Evolutionary conservation across 306 rosid species (phyloP).

Genomic region (Elaeagnus macrophylla): DNA sequence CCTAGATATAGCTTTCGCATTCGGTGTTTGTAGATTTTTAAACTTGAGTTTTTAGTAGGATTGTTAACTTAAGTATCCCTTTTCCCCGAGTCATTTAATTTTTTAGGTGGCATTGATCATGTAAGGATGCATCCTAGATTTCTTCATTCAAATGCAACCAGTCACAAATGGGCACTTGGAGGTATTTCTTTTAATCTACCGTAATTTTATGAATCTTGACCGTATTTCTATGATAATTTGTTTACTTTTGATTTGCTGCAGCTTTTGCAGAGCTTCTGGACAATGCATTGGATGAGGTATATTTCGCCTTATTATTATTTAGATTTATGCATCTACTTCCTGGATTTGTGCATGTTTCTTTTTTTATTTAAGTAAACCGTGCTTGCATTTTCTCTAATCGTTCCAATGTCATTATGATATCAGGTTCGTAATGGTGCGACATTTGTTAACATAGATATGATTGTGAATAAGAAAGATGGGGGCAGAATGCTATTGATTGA

Average conservation of each 20-base stretch:
- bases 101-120: constrained; percentile 87
- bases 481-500: constrained; percentile 59
- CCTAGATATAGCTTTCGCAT: too few species aligned
- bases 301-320: constrained; percentile 1
- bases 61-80: neutral
- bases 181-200: constrained; percentile 23
- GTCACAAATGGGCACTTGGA: constrained; percentile 99
- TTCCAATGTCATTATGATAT: constrained; percentile 12
- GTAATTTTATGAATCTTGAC: neutral
- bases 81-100: constrained; percentile 2
- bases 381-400: too few species aligned
- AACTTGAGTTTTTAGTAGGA: neutral
- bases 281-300: constrained; percentile 85
- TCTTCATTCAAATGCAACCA: constrained; percentile 94
- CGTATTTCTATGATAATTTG: neutral
- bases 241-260: constrained; percentile 25
- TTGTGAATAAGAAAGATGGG: constrained; percentile 53
- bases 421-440: constrained; percentile 87
- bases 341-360: neutral
- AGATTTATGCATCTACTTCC: neutral
- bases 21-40: too few species aligned
- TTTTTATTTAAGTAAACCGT: neutral
- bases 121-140: constrained; percentile 89
- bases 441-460: constrained; percentile 62
- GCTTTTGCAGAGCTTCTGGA: constrained; percentile 96